Base-by-base conservation (phyloP, 176 grass and related monocot species). In the Musa schizocarpa region DNA sequence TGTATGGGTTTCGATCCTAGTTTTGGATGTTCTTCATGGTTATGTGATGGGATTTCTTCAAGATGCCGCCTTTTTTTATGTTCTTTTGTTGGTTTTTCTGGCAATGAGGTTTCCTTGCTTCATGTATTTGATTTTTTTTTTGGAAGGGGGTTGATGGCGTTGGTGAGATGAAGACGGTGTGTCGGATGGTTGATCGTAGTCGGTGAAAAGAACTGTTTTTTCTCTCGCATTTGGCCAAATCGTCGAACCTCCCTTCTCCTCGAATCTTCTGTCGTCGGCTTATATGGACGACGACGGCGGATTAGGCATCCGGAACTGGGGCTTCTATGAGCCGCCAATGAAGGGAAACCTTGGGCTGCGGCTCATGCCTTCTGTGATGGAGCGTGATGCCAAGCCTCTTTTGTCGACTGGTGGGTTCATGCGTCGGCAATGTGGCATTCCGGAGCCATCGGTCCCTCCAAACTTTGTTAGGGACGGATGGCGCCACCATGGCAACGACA, bases 251-350 rank as follows among this genome's bases (percentile, higher is more conserved):
- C 34, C 4, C 34, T 43, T 43, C 34, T 43, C 34, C 34, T 43
- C 34, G 34, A 16, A 16, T 69, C 16, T 50, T 48, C 5, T 43
- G 13, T 11, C 8, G 4, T 14, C 8, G 17, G 29, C 20, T 62
- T n/a, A 62, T 43, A 76, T 76, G 74, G 74, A 76, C 9, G 24
- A 76, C 34, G 56, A 76, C 19, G 56, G 56, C 12, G 55, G 73
- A 62, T 76, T 76, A 11, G 56, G 56, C 20, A 76, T 76, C n/a
- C 74, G 74, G 55, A 59, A 61, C 51, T 76, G 74, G 74, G 55
- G 55, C 9, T 76, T 62, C 14, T 76, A 76, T 20, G 74, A 76
- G 8, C 74, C 27, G 56, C 56, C 23, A 7, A 19, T 62, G 56
- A 76, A 62, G 74, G 74, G 74, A 49, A 50, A 62, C 27, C 56